Evolutionary conservation across 345 rosid species (phyloP).

Genomic region (Anacardium occidentale): DNA sequence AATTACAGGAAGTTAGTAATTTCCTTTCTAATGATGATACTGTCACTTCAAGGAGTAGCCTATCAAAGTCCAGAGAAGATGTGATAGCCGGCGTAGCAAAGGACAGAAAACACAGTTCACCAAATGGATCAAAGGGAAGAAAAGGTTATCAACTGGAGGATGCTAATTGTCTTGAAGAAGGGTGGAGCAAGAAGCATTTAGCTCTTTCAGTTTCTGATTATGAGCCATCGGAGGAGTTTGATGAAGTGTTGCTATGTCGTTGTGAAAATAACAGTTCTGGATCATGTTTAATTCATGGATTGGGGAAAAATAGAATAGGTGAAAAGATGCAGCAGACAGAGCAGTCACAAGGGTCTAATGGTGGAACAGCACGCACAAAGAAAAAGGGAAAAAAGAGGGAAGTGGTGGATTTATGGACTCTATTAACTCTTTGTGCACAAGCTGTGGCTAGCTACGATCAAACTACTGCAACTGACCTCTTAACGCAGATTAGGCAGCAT

Average conservation of each 20-base stretch:
- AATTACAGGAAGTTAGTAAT: background rate
- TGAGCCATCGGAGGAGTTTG: slow-evolving; percentile 39
- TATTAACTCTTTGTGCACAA: slow-evolving; percentile 67
- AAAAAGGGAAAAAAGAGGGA: slow-evolving; percentile 30
- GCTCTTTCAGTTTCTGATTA: slow-evolving; percentile 44
- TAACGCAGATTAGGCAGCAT: slow-evolving; percentile 62
- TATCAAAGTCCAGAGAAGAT: background rate
- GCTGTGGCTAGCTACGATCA: slow-evolving; percentile 63
- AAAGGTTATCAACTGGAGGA: slow-evolving; percentile 39
- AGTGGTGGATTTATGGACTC: slow-evolving; percentile 50
- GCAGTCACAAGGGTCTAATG: slow-evolving; percentile 8
- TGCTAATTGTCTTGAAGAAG: slow-evolving; percentile 35
- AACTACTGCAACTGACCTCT: slow-evolving; percentile 48
- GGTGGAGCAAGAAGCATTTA: slow-evolving; percentile 52
- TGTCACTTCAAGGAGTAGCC: background rate
- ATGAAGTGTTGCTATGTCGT: slow-evolving; percentile 41
- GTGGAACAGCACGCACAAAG: slow-evolving; percentile 6
- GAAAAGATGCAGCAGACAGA: slow-evolving; percentile 13
- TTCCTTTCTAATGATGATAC: background rate
- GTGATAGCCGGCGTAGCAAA: background rate
- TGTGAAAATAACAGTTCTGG: slow-evolving; percentile 7
- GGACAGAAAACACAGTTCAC: slow-evolving; percentile 16
- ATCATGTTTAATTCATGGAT: slow-evolving; percentile 12
- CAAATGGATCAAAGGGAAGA: slow-evolving; percentile 30
- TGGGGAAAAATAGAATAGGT: slow-evolving; percentile 2